These are phyloP conservation scores for Auricularia cornea DNA, from an alignment of 768 basidiomycete species.

Conservation along the genomic window DNA sequence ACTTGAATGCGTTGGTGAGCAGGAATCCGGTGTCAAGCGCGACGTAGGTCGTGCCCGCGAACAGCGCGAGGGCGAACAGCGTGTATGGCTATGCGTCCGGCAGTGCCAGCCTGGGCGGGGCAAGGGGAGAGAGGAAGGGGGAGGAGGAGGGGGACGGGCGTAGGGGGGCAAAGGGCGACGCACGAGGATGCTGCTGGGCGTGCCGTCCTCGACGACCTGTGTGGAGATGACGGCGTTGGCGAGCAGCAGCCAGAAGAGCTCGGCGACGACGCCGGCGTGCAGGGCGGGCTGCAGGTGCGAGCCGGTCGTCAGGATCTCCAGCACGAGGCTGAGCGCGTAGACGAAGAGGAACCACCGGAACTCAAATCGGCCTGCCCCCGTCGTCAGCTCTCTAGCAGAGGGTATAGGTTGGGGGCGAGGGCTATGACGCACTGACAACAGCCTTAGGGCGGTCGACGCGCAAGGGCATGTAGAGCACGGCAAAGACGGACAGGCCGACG, in stretches of 20 bases:
- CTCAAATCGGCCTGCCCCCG: slow-evolving; percentile 64
- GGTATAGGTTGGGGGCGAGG: neutral
- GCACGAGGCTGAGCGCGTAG: slow-evolving; percentile 63
- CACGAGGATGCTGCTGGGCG: slow-evolving; percentile 58
- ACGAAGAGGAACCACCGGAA: slow-evolving; percentile 54
- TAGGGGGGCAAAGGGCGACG: too few relatives aligned
- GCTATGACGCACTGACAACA: slow-evolving; percentile 62
- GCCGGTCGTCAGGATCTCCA: slow-evolving; percentile 78
- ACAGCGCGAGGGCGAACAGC: slow-evolving; percentile 47
- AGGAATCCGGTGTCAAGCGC: slow-evolving; percentile 69
- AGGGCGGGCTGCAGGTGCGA: slow-evolving; percentile 70
- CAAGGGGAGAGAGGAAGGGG: too few relatives aligned
- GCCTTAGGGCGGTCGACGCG: slow-evolving; percentile 62
- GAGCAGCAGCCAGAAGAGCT: slow-evolving; percentile 66
- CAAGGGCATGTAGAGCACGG: slow-evolving; percentile 49
- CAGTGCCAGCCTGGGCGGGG: too few relatives aligned
- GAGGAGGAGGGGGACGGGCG: too few relatives aligned
- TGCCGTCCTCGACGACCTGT: slow-evolving; percentile 92
- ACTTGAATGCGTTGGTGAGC: slow-evolving; percentile 38
- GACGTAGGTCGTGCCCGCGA: slow-evolving; percentile 73
- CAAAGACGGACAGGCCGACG: slow-evolving; percentile 56
- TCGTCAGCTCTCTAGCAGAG: slow-evolving; percentile 4
- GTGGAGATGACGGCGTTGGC: slow-evolving; percentile 72
- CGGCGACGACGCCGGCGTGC: slow-evolving; percentile 68
- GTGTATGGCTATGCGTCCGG: slow-evolving; percentile 74